These are phyloP conservation scores for Pseudotulostoma volvatum DNA, from an alignment of 495 filamentous ascomycete species.

Conservation along the genomic window DNA sequence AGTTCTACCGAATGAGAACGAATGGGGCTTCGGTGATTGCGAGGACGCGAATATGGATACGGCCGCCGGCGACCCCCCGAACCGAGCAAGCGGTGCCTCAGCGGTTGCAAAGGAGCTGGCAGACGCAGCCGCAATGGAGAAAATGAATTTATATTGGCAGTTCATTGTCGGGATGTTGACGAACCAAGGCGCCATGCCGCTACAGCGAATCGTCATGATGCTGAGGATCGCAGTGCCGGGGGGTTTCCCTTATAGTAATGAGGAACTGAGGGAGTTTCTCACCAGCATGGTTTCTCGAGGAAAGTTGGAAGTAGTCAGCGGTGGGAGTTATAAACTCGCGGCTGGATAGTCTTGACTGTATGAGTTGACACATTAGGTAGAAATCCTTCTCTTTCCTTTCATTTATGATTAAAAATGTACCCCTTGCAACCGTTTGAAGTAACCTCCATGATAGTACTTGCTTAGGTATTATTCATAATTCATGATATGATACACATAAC, in stretches of 20 bases:
- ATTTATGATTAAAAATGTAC: no score
- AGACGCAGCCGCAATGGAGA: constrained; percentile 46
- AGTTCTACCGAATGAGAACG: constrained; percentile 32
- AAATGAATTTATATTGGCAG: constrained; percentile 70
- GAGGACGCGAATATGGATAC: constrained; percentile 21
- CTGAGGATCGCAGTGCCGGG: constrained; percentile 76
- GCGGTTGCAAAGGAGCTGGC: constrained; percentile 31
- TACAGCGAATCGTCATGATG: constrained; percentile 79
- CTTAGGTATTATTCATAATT: no score
- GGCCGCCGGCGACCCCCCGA: constrained; percentile 8
- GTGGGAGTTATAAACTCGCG: constrained; percentile 50
- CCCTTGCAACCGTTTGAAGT: no score
- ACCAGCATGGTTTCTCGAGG: constrained; percentile 53
- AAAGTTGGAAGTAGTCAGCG: constrained; percentile 50
- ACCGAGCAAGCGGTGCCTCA: constrained; percentile 21
- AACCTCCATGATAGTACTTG: no score
- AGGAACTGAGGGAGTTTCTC: constrained; percentile 59
- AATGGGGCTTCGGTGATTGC: constrained; percentile 9
- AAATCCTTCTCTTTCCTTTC: no score
- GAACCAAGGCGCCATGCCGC: constrained; percentile 67
- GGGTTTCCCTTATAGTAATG: constrained; percentile 71
- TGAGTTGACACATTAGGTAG: no score
- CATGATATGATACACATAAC: no score
- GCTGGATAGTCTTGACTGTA: no score
- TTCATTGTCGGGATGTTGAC: constrained; percentile 92